Evolutionary conservation across 345 rosid species (phyloP), one percentile per base, ranked within the genome.

Genomic region (Cardamine chenopodiifolia): DNA sequence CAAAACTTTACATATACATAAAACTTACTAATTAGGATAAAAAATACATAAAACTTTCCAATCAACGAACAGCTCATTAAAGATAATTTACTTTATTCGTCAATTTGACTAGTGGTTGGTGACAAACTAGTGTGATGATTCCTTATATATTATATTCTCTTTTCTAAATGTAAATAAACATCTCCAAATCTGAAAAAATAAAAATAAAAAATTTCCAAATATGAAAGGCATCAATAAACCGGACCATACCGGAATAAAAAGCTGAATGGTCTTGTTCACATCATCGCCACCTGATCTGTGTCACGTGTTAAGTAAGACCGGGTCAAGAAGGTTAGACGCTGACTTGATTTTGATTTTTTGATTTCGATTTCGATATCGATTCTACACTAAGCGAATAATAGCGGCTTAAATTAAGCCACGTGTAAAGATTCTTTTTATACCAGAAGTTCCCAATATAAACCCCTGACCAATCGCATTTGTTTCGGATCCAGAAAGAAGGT

Each of bases 211-310:
- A 2, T 49, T 10, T 23, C 29, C 50, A 25, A 8, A 19, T 58
- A 28, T 74, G 73, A 67, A 74, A 67, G 45, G 26, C 35, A 34
- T 57, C n/a, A 48, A 22, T 42, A 75, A 68, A 68, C 74, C 69
- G 54, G 25, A 4, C 28, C 67, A 23, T 25, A 67, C 67, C 68
- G 48, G 69, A 52, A 60, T n/a, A 4, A 28, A 37, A 61, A 61
- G 18, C 64, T 4, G 29, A 68, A 68, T 52, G 56, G 50, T 29
- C 29, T 19, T 68, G 2, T 68, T 75, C 69, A 75, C 62, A 68
- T 58, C 3, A 61, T 58, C 3, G 18, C 29, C 29, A 28, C 37
- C 37, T 2, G 47, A 20, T 28, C 17, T 5, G 6, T 3, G 63
- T 3, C 70, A 29, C 70, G 56, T 56, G 22, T 32, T 0, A 17